These are phyloP conservation scores for Fulvia fulva DNA, from an alignment of 2,329 filamentous ascomycete genomes.

Conservation along the genomic window DNA sequence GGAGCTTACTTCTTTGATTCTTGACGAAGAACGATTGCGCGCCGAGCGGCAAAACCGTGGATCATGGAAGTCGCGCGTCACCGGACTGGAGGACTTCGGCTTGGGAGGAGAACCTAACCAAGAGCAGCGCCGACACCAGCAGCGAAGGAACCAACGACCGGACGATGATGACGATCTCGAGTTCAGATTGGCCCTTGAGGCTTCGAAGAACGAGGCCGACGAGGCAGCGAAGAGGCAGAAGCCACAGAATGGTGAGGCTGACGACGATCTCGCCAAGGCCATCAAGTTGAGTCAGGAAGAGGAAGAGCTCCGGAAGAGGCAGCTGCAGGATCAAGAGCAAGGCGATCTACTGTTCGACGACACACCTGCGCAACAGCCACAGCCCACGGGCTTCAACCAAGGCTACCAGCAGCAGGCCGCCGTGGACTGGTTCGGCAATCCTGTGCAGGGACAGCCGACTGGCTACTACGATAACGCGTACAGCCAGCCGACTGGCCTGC, in stretches of 20 bases:
- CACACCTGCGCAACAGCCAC: constrained; percentile 57
- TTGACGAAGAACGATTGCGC: constrained; percentile 89
- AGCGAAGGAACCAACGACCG: constrained; percentile 29
- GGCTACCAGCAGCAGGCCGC: constrained; percentile 95
- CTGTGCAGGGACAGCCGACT: constrained; percentile 65
- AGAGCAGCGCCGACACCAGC: constrained; percentile 40
- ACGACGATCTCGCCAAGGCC: constrained; percentile 89
- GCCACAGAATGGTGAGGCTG: constrained; percentile 50
- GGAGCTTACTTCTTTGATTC: constrained; percentile 84
- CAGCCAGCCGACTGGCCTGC: constrained; percentile 73
- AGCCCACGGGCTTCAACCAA: constrained; percentile 87
- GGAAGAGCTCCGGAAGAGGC: constrained; percentile 79
- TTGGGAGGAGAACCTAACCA: constrained; percentile 37
- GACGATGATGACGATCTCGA: constrained; percentile 76
- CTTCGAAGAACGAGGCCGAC: constrained; percentile 91
- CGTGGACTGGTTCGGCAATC: constrained; percentile 96
- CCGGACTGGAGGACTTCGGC: constrained; percentile 64
- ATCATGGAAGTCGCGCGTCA: constrained; percentile 94
- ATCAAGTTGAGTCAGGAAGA: constrained; percentile 94
- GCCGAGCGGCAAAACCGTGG: constrained; percentile 87
- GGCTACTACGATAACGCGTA: constrained; percentile 66
- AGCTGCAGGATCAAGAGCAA: constrained; percentile 77
- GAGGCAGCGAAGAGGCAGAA: constrained; percentile 68
- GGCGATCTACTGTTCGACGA: constrained; percentile 87
- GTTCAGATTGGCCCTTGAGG: constrained; percentile 85